phyloP scores from a whole-genome alignment of 176 grass and related monocot species.

The Oryza meridionalis region DNA sequence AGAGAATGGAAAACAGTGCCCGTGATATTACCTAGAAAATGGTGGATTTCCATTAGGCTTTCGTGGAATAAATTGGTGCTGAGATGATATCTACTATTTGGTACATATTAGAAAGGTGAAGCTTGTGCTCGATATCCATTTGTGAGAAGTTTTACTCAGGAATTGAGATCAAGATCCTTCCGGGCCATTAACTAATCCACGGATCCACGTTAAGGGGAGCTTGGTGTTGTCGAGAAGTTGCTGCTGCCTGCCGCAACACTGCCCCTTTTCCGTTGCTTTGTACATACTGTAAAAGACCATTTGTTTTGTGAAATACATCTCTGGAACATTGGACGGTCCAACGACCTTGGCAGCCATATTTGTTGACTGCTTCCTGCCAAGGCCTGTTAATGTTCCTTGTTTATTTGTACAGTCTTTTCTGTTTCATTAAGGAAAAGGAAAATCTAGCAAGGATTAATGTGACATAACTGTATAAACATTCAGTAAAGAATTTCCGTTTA shows the following conservation, averaged over 20 bases:
- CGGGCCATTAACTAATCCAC: slow-evolving; percentile 58
- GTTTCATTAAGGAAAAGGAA: slow-evolving; percentile 55
- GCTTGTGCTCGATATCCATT: slow-evolving; percentile 37
- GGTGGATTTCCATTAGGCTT: slow-evolving; percentile 55
- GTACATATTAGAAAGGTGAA: slow-evolving; percentile 66
- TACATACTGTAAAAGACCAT: slow-evolving; percentile 80
- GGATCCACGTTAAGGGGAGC: slow-evolving; percentile 50
- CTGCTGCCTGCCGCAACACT: slow-evolving; percentile 57
- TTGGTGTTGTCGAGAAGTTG: slow-evolving; percentile 61
- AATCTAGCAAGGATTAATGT: slow-evolving; percentile 55
- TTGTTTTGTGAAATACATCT: slow-evolving; percentile 70
- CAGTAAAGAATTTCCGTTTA: slow-evolving; percentile 57
- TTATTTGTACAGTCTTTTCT: slow-evolving; percentile 86
- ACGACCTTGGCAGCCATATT: slow-evolving; percentile 73
- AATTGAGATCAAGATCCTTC: slow-evolving; percentile 56
- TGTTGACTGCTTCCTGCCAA: slow-evolving; percentile 67
- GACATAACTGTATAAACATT: slow-evolving; percentile 63
- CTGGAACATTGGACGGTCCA: slow-evolving; percentile 59
- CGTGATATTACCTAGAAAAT: slow-evolving; percentile 55
- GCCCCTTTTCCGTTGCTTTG: slow-evolving; percentile 54
- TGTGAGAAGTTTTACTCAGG: slow-evolving; percentile 49
- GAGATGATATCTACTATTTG: slow-evolving; percentile 39
- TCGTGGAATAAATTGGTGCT: slow-evolving; percentile 57
- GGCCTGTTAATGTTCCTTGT: slow-evolving; percentile 71
- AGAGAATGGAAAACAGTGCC: slow-evolving; percentile 45